phyloP scores from a whole-genome alignment of 352 stramenopile genomes.

The Phytophthora nicotianae region DNA sequence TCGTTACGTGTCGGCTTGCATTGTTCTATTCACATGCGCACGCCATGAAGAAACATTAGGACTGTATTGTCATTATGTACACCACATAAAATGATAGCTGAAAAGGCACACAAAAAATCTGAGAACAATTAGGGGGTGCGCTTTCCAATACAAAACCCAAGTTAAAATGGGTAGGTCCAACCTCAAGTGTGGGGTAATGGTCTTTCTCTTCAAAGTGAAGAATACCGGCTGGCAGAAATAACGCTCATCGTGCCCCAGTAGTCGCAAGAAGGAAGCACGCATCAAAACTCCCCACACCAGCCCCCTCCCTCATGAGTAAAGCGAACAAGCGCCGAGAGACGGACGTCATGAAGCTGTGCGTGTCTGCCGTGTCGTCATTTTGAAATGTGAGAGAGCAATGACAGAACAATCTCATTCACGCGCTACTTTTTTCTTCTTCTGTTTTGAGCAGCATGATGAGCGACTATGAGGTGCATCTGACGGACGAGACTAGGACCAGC shows the following conservation, averaged over 20 bases:
- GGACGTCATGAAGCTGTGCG: constrained; percentile 92
- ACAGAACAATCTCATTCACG: constrained; percentile 1
- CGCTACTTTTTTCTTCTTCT: constrained; percentile 1
- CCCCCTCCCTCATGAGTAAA: constrained; percentile 53
- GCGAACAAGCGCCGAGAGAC: constrained; percentile 86
- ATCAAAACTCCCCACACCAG: neutral
- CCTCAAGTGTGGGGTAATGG: constrained; percentile 31
- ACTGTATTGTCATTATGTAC: constrained; percentile 14
- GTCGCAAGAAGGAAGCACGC: constrained; percentile 13
- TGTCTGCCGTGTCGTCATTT: constrained; percentile 3
- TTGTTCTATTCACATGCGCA: too few species aligned
- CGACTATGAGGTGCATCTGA: constrained; percentile 88
- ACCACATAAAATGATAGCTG: constrained; percentile 24
- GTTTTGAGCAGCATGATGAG: constrained; percentile 83
- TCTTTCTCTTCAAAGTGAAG: constrained; percentile 37
- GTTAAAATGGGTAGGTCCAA: constrained; percentile 29
- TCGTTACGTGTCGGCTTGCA: constrained; percentile 3
- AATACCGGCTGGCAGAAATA: neutral
- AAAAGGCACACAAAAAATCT: constrained; percentile 33
- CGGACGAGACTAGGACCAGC: constrained; percentile 80
- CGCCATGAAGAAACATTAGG: neutral
- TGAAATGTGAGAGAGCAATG: neutral
- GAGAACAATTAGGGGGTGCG: constrained; percentile 11
- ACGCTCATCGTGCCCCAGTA: constrained; percentile 11
- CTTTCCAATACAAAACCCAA: constrained; percentile 36